Evolutionary conservation across 73 alveolate species (phyloP).

Genomic region (Paramecium biaurelia): DNA sequence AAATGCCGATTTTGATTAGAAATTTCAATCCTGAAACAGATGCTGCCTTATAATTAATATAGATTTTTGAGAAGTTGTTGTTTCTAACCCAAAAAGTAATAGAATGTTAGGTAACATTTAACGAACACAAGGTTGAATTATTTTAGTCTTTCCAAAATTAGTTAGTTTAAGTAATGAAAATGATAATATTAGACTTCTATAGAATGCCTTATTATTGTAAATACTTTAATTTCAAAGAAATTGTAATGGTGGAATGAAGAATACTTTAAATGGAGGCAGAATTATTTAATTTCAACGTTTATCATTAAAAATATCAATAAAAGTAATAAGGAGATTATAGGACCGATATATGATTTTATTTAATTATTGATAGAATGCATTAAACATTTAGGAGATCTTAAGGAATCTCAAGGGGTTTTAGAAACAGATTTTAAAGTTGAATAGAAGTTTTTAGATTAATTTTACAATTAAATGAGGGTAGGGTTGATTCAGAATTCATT

Average conservation of each 20-base stretch:
- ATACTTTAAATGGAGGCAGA: constrained; percentile 29
- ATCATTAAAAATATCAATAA: not conserved
- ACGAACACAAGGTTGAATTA: not conserved
- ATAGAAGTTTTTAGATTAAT: not conserved
- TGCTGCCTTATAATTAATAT: constrained; percentile 31
- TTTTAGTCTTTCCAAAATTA: not conserved
- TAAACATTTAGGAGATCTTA: not conserved
- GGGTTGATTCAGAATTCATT: not conserved
- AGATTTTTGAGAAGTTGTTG: not conserved
- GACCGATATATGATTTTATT: not conserved
- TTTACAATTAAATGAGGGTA: not conserved
- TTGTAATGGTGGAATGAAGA: constrained; percentile 31
- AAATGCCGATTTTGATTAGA: not conserved
- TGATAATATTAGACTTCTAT: not conserved
- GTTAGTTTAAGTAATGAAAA: constrained; percentile 5
- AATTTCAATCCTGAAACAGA: not conserved
- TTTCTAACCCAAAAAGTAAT: not conserved
- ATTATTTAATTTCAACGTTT: not conserved
- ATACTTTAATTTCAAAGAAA: not conserved
- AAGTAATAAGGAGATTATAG: not conserved
- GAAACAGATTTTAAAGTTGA: not conserved
- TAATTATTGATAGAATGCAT: not conserved
- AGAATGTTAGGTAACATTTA: not conserved
- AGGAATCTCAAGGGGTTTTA: not conserved
- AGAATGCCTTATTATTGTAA: not conserved